Base-by-base conservation (phyloP, 2,329 filamentous ascomycete genomes). In the Diaporthe eres region DNA sequence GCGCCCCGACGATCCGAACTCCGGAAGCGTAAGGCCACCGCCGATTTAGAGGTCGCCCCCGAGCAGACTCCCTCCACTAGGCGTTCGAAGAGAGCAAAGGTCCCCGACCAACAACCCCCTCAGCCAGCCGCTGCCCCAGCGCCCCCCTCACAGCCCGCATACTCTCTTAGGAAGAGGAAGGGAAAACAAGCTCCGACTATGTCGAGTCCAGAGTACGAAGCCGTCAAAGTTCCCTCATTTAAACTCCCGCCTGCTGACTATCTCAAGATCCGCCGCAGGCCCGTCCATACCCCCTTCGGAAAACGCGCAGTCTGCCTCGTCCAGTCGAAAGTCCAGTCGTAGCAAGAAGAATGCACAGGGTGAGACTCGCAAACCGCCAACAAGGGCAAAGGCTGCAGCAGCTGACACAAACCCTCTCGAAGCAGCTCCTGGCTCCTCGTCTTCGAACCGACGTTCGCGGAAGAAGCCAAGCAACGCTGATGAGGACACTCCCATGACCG, bases 11-110 rank as follows among this genome's bases (percentile, higher is more conserved):
- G 70, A 79, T 84, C 81, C 85, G 85, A 81, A 85, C 82, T 85
- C 81, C 80, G 93, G 83, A 98, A 98, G 88, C 93, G 96, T 83
- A 98, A 97, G 87, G 89, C 89, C 78, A 84, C 90, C 78, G 87
- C 86, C 79, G 90, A 88, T 76, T 81, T 84, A 75, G 82, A 84
- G 65, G 79, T 79, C 83, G 34, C 81, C 25, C 42, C 78, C 22
- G 79, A 80, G 53, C 76, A 77, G 28, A 72, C 79, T 22, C 80
- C 84, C 68, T 85, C 89, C 77, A 83, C 88, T 81, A 90, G 91
- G 85, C 90, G 91, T 84, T 88, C 92, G 84, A 96, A 95, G 87
- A 91, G 93, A 85, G 92, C 91, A 84, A 94, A 93, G 84, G 89
- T 92, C 77, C 85, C 89, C 81, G 89, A 74, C 53, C 74, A 60